phyloP scores from a whole-genome alignment of 305 asterid species.

The Ilex paraguariensis region DNA sequence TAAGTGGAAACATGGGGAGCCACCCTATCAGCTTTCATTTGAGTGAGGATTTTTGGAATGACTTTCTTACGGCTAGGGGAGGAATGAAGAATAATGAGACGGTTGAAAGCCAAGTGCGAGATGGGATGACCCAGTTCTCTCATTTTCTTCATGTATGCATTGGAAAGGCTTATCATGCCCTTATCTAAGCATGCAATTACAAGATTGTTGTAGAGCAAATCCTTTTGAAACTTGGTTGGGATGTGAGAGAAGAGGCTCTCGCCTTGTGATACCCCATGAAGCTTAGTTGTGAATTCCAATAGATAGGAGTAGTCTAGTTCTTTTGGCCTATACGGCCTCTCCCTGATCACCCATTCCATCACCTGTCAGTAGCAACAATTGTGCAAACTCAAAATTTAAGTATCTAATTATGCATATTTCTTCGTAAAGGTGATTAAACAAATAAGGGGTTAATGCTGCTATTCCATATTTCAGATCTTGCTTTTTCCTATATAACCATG shows the following conservation, averaged over 20 bases:
- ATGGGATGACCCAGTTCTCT: conserved; percentile 71
- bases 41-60: conserved; percentile 58
- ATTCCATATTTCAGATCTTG: too few species aligned
- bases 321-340: conserved; percentile 74
- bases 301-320: conserved; percentile 82
- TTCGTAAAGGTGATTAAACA: background rate
- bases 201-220: conserved; percentile 74
- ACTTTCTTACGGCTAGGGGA: conserved; percentile 60
- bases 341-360: conserved; percentile 98
- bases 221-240: conserved; percentile 67
- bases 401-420: too few species aligned
- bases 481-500: too few species aligned
- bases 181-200: conserved; percentile 87
- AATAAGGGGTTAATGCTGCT: background rate
- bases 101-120: conserved; percentile 78
- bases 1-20: conserved; percentile 71
- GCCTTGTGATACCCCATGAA: conserved; percentile 71
- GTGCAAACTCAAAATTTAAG: too few species aligned
- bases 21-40: conserved; percentile 87
- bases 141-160: conserved; percentile 86
- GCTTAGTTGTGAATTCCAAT: conserved; percentile 79
- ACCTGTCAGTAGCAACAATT: conserved; percentile 38
- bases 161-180: conserved; percentile 63
- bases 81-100: conserved; percentile 77
- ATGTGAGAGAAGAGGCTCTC: conserved; percentile 66